Evolutionary conservation across 495 filamentous ascomycete species (phyloP), one percentile per base, ranked within the genome.

Genomic region (Aspergillus baeticus): DNA sequence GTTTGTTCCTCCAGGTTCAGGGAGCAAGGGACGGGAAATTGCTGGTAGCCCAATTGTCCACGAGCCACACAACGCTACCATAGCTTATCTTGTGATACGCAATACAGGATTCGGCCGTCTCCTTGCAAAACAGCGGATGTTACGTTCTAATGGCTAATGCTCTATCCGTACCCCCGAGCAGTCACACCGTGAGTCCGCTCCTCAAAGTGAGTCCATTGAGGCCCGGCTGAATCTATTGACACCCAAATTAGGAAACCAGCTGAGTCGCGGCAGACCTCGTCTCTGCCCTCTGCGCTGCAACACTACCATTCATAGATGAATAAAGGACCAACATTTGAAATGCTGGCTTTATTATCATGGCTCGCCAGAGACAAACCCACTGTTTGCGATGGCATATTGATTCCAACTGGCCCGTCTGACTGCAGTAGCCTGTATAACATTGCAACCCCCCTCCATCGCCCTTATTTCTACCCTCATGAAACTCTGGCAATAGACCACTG

Each of bases 181-280:
- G 36, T 38, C 15, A 17, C 13, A n/a, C 10, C 3, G 36, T 38
- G 5, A 17, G 15, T 38, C 36, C 15, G 10, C 14, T 13, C 36
- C 15, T 38, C 36, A 38, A 38, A 4, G 3, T 38, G 36, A 38
- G 13, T 38, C 36, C 36, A 52, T 52, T 52, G 49, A 52, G 22
- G 13, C 39, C 39, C 36, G 26, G 26, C 26, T 52, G 49, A 39
- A 42, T 52, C 49, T 52, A 52, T 52, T 52, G 49, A 52, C 37
- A 31, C 61, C 57, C 48, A 29, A 60, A 39, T 15, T 5, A 57
- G 61, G 59, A 59, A 57, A 29, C n/a, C n/a, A n/a, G 15, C 5
- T 21, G 52, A 46, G 45, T 34, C 47, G 21, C n/a, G n/a, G 14
- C 14, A 6, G 31, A 15, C 41, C 17, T 51, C 41, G 18, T 50